Evolutionary conservation across 257 asterid genomes (phyloP).

Genomic region (Ocimum tenuiflorum): DNA sequence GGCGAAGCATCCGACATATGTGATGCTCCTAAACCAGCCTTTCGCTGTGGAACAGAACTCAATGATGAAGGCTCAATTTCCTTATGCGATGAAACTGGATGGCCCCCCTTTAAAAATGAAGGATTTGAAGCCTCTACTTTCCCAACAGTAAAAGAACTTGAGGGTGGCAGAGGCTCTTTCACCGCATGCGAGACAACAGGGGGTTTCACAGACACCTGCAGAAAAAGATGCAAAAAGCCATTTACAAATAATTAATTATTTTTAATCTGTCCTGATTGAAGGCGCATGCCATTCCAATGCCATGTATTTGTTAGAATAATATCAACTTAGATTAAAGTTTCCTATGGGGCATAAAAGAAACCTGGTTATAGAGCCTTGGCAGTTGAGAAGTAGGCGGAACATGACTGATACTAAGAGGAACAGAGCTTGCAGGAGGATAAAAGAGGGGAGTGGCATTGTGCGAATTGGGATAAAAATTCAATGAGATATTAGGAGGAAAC

Average conservation of each 20-base stretch:
- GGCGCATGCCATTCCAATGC: not conserved
- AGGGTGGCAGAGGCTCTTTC: constrained; percentile 36
- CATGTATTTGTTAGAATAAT: not conserved
- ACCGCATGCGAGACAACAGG: constrained; percentile 41
- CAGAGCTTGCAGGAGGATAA: constrained; percentile 45
- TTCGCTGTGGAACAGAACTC: constrained; percentile 30
- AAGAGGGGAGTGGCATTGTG: constrained; percentile 38
- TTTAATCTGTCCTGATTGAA: not conserved
- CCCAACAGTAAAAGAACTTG: constrained; percentile 34
- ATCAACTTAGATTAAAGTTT: not conserved
- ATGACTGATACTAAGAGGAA: constrained; percentile 40
- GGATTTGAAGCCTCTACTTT: constrained; percentile 37
- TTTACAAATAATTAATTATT: not conserved
- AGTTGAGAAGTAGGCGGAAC: constrained; percentile 47
- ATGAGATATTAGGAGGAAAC: constrained; percentile 42
- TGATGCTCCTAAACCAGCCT: constrained; percentile 34
- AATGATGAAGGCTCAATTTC: constrained; percentile 32
- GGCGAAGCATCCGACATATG: constrained; percentile 20
- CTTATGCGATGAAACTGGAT: constrained; percentile 27
- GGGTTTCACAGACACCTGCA: constrained; percentile 66
- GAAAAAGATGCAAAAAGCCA: not conserved
- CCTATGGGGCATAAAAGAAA: constrained; percentile 19
- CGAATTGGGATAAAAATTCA: constrained; percentile 41
- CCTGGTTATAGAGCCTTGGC: constrained; percentile 57
- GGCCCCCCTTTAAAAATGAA: constrained; percentile 32